Conservation (phyloP, 2,329 filamentous ascomycete species). For the Ophiostoma fasciatum region DNA sequence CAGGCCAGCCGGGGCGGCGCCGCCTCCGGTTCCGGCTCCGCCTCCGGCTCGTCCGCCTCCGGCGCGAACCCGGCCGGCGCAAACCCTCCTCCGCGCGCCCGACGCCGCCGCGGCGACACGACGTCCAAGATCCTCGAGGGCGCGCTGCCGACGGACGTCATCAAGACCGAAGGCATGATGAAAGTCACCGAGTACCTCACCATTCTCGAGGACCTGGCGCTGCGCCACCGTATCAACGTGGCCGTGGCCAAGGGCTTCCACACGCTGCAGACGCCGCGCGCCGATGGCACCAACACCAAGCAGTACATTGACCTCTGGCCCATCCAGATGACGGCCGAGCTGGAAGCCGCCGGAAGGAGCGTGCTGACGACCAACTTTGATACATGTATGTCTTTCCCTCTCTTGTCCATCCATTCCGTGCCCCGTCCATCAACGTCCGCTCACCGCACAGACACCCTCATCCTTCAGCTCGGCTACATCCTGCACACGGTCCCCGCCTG, state of each 20-base stretch:
- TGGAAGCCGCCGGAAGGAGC: constrained; percentile 50
- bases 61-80: neutral
- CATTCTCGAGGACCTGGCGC: constrained; percentile 65
- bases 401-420: too few species aligned
- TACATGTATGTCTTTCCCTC: constrained; percentile 51
- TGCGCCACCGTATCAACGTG: constrained; percentile 69
- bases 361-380: constrained; percentile 81
- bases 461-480: constrained; percentile 74
- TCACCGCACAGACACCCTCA: constrained; percentile 60
- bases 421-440: too few species aligned
- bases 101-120: constrained; percentile 35
- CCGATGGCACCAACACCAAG: constrained; percentile 48
- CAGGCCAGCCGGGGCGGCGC: too few species aligned
- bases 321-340: constrained; percentile 83
- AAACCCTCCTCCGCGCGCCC: neutral
- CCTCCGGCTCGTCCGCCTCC: neutral
- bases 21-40: neutral
- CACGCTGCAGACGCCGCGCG: constrained; percentile 54
- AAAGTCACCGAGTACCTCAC: constrained; percentile 63
- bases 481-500: constrained; percentile 67
- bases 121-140: constrained; percentile 41
- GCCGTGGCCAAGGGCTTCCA: constrained; percentile 74
- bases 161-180: constrained; percentile 53
- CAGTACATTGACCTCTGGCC: constrained; percentile 83
- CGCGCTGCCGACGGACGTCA: constrained; percentile 52